Evolutionary conservation across 2,329 filamentous ascomycete species (phyloP).

Genomic region (Blastomyces parvus): DNA sequence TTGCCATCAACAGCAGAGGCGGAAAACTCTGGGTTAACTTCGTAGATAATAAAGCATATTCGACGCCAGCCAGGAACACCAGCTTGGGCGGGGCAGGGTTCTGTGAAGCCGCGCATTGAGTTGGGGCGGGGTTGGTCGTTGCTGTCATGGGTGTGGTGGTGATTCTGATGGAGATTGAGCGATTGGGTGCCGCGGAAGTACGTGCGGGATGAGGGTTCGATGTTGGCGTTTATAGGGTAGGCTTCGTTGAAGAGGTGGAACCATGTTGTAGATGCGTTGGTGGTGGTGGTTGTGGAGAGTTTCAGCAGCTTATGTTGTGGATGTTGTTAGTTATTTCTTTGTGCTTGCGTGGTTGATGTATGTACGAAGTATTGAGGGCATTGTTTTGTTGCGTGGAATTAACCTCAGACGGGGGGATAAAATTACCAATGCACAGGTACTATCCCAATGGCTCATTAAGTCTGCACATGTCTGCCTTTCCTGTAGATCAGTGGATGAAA

Average conservation of each 20-base stretch:
- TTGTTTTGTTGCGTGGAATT: neutral
- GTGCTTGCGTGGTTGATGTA: neutral
- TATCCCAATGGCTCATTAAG: conserved; percentile 9
- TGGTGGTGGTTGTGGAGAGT: conserved; percentile 14
- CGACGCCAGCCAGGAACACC: conserved; percentile 30
- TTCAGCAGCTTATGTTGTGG: conserved; percentile 19
- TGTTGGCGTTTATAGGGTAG: conserved; percentile 15
- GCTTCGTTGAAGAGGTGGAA: conserved; percentile 20
- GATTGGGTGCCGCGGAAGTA: conserved; percentile 24
- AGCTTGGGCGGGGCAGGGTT: conserved; percentile 23
- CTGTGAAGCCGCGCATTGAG: conserved; percentile 28
- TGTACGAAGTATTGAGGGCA: neutral
- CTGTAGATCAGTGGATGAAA: conserved; percentile 19
- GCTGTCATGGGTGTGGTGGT: conserved; percentile 8
- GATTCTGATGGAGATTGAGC: neutral
- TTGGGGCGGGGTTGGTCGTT: neutral
- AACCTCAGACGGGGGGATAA: neutral
- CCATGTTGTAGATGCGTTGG: conserved; percentile 20
- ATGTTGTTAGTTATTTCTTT: neutral
- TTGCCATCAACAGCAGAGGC: conserved; percentile 15
- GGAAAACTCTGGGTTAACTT: conserved; percentile 17
- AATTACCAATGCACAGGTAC: conserved; percentile 21
- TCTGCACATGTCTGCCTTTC: conserved; percentile 31
- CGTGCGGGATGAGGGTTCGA: conserved; percentile 7
- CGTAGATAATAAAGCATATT: conserved; percentile 31